phyloP scores from a whole-genome alignment of 495 filamentous ascomycete genomes.

The Apodospora peruviana region DNA sequence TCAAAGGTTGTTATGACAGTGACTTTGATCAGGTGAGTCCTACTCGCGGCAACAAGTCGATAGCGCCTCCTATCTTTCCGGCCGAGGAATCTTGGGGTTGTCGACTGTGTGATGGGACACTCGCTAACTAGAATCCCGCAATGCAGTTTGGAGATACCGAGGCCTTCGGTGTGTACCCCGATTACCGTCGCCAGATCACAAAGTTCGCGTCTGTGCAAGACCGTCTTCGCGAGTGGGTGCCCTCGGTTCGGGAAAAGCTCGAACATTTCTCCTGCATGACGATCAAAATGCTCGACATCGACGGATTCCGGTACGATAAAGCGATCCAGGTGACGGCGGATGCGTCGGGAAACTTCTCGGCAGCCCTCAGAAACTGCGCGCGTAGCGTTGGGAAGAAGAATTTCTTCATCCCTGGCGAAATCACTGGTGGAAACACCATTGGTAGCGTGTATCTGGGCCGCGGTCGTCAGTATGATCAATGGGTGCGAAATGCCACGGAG shows the following conservation, averaged over 20 bases:
- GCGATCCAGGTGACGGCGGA: constrained; percentile 59
- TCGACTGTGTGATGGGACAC: not conserved
- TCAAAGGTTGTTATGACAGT: constrained; percentile 57
- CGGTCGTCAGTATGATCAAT: constrained; percentile 54
- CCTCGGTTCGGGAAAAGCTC: constrained; percentile 53
- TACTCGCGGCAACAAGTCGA: not conserved
- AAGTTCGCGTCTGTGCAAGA: constrained; percentile 73
- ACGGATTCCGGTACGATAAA: constrained; percentile 66
- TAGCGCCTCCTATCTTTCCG: not conserved
- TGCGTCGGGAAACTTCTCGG: constrained; percentile 53
- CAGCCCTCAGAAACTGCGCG: constrained; percentile 51
- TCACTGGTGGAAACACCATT: constrained; percentile 57
- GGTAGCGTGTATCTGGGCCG: constrained; percentile 63
- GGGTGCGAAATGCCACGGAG: constrained; percentile 38
- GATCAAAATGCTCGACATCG: constrained; percentile 59
- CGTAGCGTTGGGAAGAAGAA: constrained; percentile 52
- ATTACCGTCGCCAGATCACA: constrained; percentile 58
- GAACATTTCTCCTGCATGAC: constrained; percentile 63
- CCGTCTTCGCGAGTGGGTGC: constrained; percentile 66
- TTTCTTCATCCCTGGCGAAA: constrained; percentile 62
- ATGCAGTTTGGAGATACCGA: constrained; percentile 56
- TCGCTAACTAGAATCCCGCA: not conserved
- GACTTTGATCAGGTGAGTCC: constrained; percentile 55
- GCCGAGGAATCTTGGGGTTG: not conserved
- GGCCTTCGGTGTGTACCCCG: constrained; percentile 62